Evolutionary conservation across 2,329 filamentous ascomycete species (phyloP).

Genomic region (Talaromyces amestolkiae): DNA sequence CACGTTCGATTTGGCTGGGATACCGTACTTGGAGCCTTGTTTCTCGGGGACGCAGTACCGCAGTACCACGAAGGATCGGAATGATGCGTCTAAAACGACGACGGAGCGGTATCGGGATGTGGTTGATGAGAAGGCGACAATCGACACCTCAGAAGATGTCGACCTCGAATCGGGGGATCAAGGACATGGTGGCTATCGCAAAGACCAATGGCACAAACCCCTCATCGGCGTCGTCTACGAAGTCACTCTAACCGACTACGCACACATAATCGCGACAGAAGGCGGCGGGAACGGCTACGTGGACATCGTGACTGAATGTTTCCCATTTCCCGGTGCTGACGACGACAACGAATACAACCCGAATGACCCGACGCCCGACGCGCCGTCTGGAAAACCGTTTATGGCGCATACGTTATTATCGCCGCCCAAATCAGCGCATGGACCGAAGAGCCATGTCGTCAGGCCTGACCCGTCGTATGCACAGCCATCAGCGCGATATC

Average conservation of each 20-base stretch:
- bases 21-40: conserved; percentile 86
- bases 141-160: neutral
- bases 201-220: conserved; percentile 71
- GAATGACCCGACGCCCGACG: conserved; percentile 59
- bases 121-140: neutral
- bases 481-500: conserved; percentile 79
- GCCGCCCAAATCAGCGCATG: conserved; percentile 42
- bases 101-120: neutral
- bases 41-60: conserved; percentile 77
- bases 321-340: conserved; percentile 57
- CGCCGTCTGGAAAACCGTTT: conserved; percentile 65
- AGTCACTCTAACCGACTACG: conserved; percentile 78
- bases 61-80: conserved; percentile 24
- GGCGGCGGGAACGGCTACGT: conserved; percentile 82
- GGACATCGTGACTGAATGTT: conserved; percentile 77
- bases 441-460: conserved; percentile 41
- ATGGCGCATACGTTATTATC: conserved; percentile 82
- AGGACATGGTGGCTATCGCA: conserved; percentile 41
- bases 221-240: conserved; percentile 94
- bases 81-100: too few species aligned
- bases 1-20: conserved; percentile 79
- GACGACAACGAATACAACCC: conserved; percentile 42
- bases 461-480: conserved; percentile 70
- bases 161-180: conserved; percentile 15
- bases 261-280: conserved; percentile 84